A percentile compares a stretch with the other conserved stretches of the same genome.
Conservation (phyloP, 139 green algal genomes). For the Auxenochlorella pyrenoidosa region DNA sequence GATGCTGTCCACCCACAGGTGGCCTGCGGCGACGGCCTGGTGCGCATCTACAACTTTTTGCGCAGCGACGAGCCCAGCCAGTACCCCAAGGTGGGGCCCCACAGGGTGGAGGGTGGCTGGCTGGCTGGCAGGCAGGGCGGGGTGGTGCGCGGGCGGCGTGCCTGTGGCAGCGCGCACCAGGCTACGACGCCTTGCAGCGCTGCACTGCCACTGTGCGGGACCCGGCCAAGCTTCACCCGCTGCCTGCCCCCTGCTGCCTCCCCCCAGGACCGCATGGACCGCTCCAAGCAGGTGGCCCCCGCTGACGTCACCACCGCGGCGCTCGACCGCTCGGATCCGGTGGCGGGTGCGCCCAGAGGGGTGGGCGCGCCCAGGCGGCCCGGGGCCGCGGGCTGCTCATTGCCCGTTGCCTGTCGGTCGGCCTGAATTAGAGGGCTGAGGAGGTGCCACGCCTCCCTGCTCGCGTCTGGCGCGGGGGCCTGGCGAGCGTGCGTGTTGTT, state of each 20-base stretch:
- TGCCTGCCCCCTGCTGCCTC: background rate
- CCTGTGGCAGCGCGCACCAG: background rate
- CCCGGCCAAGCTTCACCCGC: background rate
- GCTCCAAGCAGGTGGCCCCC: constrained; percentile 43
- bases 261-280: constrained; percentile 34
- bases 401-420: background rate
- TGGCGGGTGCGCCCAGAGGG: constrained; percentile 39
- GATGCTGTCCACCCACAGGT: too few relatives aligned
- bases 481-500: background rate
- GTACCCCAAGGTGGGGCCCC: background rate
- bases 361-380: background rate
- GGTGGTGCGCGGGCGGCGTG: background rate
- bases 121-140: background rate
- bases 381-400: background rate
- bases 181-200: background rate
- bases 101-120: background rate
- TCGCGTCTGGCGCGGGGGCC: too few relatives aligned
- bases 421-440: background rate
- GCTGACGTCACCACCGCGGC: constrained; percentile 67
- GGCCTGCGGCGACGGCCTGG: constrained; percentile 85
- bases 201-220: background rate
- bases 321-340: constrained; percentile 61
- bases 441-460: too few relatives aligned
- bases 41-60: constrained; percentile 95
- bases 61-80: constrained; percentile 63